Conservation (phyloP, 108 stramenopile species). For the Pseudonitzschia multistriata region DNA sequence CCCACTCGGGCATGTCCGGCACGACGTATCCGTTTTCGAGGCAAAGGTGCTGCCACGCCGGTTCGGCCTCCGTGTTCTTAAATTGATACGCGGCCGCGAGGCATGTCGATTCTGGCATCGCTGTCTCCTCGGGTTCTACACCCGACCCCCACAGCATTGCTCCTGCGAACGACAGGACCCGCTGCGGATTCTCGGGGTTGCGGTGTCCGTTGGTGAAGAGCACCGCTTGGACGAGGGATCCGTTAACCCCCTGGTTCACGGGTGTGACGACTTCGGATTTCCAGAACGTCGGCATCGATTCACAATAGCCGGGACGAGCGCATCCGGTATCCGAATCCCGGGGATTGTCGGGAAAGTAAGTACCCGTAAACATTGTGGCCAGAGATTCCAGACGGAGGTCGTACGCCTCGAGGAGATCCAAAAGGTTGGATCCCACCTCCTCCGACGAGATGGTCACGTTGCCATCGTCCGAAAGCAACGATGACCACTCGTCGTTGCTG, state of each 20-base stretch:
- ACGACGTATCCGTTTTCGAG: background rate
- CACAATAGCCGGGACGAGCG: background rate
- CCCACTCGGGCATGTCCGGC: constrained; percentile 8
- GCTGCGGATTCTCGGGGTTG: background rate
- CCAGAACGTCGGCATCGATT: background rate
- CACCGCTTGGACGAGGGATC: background rate
- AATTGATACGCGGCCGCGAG: background rate
- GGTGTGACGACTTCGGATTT: background rate
- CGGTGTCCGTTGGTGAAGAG: background rate
- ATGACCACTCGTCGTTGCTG: background rate
- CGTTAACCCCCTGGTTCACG: background rate
- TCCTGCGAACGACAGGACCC: background rate
- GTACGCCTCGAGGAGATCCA: background rate
- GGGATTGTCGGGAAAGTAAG: background rate
- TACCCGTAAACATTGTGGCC: background rate
- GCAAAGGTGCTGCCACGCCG: background rate
- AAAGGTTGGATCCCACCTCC: background rate
- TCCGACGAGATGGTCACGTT: background rate
- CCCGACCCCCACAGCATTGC: background rate
- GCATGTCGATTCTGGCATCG: constrained; percentile 1
- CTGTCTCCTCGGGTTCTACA: background rate
- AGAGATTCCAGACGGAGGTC: background rate
- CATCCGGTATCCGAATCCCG: background rate
- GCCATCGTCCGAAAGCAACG: too few relatives aligned
- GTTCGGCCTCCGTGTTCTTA: background rate